Base-by-base conservation (phyloP, 139 green algal species). In the Asterochloris erici region DNA sequence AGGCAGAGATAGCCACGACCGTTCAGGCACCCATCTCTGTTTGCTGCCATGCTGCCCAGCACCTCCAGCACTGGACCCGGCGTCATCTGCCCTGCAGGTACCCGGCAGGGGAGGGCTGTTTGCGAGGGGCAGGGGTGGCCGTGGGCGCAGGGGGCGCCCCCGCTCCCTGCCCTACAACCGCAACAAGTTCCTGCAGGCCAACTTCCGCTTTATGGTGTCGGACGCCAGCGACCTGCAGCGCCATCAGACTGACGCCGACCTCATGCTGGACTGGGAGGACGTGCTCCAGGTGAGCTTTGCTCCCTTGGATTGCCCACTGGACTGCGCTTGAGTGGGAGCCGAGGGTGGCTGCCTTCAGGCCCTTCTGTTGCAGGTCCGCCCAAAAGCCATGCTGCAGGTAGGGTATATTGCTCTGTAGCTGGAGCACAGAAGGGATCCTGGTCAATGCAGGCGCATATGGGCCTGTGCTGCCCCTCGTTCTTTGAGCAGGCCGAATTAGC, bases 121-220 rank as follows among this genome's bases (percentile, higher is more conserved):
- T n/a, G 79, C 68, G 19, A 47, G 85, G 47, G 60, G 78, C 0
- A 77, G 82, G 29, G 84, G 81, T 23, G 83, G 63, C 21, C 82
- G 74, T 47, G 38, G 38, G 38, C 61, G 84, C 27, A 17, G 38
- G 17, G 61, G 26, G 14, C 69, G 75, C 12, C 69, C 77, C 12
- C 76, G 82, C 28, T 85, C 86, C 1, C 86, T 91, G 78, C 89
- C 89, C 0, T 96, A 95, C 83, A 89, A 95, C 79, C 86, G 88
- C 47, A 91, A 94, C 79, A 93, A 96, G 84, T 87, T 89, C 68
- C 73, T 90, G 87, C 85, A 88, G 79, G 87, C 84, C 84, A 87
- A 87, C 88, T 98, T 95, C 87, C 85, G 91, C 11, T 98, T 98
- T 86, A 79, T 95, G 73, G 91, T 97, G 10, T 94, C 88, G 60